Evolutionary conservation across 495 filamentous ascomycete genomes (phyloP).

Genomic region (Lasiosphaeria hispida): DNA sequence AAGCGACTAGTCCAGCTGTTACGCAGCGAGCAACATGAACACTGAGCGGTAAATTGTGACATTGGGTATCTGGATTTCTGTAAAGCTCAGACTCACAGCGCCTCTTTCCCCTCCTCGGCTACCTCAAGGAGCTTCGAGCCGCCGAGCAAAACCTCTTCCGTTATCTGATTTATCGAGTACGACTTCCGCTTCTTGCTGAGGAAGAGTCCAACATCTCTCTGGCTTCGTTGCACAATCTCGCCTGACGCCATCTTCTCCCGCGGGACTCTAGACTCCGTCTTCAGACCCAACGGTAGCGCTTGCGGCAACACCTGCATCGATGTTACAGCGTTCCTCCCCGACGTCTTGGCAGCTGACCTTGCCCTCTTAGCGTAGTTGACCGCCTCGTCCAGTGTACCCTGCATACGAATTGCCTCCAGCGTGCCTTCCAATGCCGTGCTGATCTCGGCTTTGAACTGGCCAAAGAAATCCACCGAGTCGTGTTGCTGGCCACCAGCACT

Average conservation of each 20-base stretch:
- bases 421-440: conserved; percentile 74
- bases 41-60: not conserved
- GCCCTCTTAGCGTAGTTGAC: conserved; percentile 59
- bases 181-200: conserved; percentile 68
- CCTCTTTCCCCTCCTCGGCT: conserved; percentile 4
- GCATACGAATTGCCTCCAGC: conserved; percentile 68
- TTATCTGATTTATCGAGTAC: conserved; percentile 78
- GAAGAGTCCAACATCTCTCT: conserved; percentile 68
- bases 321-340: conserved; percentile 12
- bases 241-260: conserved; percentile 57
- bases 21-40: not conserved
- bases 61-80: conserved; percentile 14
- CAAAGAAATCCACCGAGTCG: conserved; percentile 60
- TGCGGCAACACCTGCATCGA: conserved; percentile 14
- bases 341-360: conserved; percentile 22
- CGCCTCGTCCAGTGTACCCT: conserved; percentile 66
- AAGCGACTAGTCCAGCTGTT: too few relatives aligned
- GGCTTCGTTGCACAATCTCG: conserved; percentile 60
- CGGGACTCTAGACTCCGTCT: conserved; percentile 52
- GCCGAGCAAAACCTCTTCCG: conserved; percentile 30
- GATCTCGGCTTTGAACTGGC: conserved; percentile 68
- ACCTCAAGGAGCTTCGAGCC: not conserved
- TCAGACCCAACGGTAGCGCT: conserved; percentile 67
- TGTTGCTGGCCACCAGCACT: conserved; percentile 37
- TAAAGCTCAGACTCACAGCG: not conserved